Base-by-base conservation (phyloP, 2,329 filamentous ascomycete species). In the Magnaporthiopsis rhizophila region DNA sequence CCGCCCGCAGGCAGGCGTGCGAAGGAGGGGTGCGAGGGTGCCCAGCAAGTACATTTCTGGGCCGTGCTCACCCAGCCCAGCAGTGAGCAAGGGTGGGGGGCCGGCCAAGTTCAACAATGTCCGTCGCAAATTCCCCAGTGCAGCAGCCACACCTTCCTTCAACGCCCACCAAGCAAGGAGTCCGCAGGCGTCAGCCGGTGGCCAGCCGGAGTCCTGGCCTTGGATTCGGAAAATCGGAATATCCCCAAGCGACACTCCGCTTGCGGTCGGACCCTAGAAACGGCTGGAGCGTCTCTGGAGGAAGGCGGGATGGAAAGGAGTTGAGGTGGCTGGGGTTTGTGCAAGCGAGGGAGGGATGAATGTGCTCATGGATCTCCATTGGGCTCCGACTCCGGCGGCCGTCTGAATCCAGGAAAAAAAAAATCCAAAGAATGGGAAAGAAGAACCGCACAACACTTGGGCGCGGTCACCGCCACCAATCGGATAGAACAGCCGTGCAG, bases 241-340 rank as follows among this genome's bases (percentile, higher is more conserved):
- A 32, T 56, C 61, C 61, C 61, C 61, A 62, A 32, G 9, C 13
- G 24, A n/a, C 61, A 62, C 36, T 62, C 61, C 61, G 61, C 26
- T 24, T 53, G 45, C n/a, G 45, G 21, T 9, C 45, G n/a, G 45
- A 53, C 45, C 45, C 45, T 21, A 53, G n/a, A 24, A 50, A 24
- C 8, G 45, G 45, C 45, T 21, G 45, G 18, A 53, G 45, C 21
- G 3, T 53, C 21, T 4, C 21, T n/a, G 45, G 18, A 60, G 58
- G 18, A n/a, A n/a, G 45, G 45, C 45, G 45, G 21, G 45, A 53
- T 9, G 45, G 21, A 53, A 21, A 24, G 45, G 21, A 21, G 45
- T 53, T 53, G 45, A 53, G 45, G 45, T 21, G 45, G 45, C 45
- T 53, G 45, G 45, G 45, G 18, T 11, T 53, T 53, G 45, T 53